Percentiles rank a stretch among this genome's conserved stretches.
Evolutionary conservation across 2,329 filamentous ascomycete species (phyloP).

Genomic region (Botryotinia globosa): DNA sequence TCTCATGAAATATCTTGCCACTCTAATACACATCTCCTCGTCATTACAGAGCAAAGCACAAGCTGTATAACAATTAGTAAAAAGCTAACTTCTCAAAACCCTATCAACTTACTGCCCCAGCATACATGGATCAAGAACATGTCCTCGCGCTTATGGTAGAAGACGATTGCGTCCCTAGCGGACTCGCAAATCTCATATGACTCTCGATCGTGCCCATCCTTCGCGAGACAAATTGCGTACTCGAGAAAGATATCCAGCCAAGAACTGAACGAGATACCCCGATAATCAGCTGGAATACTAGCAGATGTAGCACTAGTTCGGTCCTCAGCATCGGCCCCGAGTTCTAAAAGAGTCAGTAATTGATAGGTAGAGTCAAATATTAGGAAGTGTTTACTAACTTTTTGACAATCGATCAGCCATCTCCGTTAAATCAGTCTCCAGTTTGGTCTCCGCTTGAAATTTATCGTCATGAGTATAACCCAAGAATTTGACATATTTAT

Average conservation of each 20-base stretch:
- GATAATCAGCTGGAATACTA: constrained; percentile 49
- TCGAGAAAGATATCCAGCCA: constrained; percentile 92
- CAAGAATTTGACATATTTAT: constrained; percentile 60
- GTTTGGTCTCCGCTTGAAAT: constrained; percentile 30
- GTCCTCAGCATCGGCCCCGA: constrained; percentile 30
- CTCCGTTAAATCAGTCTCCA: constrained; percentile 33
- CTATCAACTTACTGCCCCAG: constrained; percentile 61
- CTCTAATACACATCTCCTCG: constrained; percentile 68
- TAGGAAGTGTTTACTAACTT: constrained; percentile 26
- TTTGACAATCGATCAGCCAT: constrained; percentile 36
- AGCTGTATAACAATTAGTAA: constrained; percentile 46
- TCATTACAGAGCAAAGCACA: constrained; percentile 82
- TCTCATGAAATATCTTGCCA: constrained; percentile 80
- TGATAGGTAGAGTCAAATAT: background rate
- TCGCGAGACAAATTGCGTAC: constrained; percentile 75
- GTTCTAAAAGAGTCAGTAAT: constrained; percentile 29
- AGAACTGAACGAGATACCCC: constrained; percentile 74
- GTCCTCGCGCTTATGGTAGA: constrained; percentile 66
- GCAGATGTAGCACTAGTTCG: constrained; percentile 19
- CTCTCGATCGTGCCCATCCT: constrained; percentile 62
- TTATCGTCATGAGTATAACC: constrained; percentile 39
- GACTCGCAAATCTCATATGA: constrained; percentile 79
- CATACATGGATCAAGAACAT: constrained; percentile 72
- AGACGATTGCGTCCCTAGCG: constrained; percentile 77
- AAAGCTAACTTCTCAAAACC: background rate